Percentiles rank a stretch among this genome's conserved stretches.
These are phyloP conservation scores for Gossypium ekmanianum DNA, from an alignment of 345 rosid genomes.

Conservation along the genomic window DNA sequence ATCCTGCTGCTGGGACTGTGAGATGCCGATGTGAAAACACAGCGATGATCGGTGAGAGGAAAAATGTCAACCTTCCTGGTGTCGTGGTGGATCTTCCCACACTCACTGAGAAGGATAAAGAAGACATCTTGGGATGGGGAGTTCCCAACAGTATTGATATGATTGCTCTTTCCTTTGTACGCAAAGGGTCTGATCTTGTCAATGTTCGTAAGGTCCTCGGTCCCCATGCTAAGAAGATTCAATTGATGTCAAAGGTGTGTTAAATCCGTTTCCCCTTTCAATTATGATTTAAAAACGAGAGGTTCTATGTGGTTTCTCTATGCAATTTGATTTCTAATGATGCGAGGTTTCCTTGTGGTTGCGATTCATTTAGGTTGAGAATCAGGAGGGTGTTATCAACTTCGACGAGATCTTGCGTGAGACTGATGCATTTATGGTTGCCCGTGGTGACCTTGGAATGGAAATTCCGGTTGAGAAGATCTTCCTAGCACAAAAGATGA, in stretches of 20 bases:
- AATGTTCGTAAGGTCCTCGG: slow-evolving; percentile 86
- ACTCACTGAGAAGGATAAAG: slow-evolving; percentile 80
- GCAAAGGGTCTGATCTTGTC: slow-evolving; percentile 92
- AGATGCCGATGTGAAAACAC: slow-evolving; percentile 83
- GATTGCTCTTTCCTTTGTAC: slow-evolving; percentile 91
- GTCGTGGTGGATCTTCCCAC: slow-evolving; percentile 92
- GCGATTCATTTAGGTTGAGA: slow-evolving; percentile 56
- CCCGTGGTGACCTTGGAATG: slow-evolving; percentile 95
- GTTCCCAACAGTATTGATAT: slow-evolving; percentile 80
- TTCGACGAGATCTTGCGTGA: slow-evolving; percentile 89
- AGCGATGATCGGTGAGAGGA: slow-evolving; percentile 82
- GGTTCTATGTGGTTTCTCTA: background rate
- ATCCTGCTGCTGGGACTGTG: slow-evolving; percentile 64
- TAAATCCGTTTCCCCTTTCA: background rate
- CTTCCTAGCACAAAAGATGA: slow-evolving; percentile 90
- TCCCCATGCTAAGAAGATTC: slow-evolving; percentile 64
- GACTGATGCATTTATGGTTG: slow-evolving; percentile 94
- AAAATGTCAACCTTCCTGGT: slow-evolving; percentile 92
- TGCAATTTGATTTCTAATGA: background rate
- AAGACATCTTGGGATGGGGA: slow-evolving; percentile 85
- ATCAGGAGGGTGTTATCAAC: slow-evolving; percentile 91
- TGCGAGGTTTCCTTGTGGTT: background rate
- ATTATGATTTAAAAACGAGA: background rate
- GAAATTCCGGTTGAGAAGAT: slow-evolving; percentile 97
- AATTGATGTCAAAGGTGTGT: slow-evolving; percentile 84